Evolutionary conservation across 352 stramenopile species (phyloP).

Genomic region (Phytophthora citricola): DNA sequence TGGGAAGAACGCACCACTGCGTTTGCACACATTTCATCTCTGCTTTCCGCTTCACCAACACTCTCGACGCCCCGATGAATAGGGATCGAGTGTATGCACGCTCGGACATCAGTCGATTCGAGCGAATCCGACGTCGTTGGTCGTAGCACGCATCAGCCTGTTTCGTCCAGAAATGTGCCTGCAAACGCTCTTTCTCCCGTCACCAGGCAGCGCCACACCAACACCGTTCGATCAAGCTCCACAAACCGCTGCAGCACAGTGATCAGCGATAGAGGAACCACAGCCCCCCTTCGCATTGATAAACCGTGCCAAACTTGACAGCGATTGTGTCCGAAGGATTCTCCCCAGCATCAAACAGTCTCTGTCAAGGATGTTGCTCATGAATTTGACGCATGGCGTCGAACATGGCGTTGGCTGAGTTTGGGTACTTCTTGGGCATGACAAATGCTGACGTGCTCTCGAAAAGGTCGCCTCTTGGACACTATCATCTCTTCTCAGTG

Average conservation of each 20-base stretch:
- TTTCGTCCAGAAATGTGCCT: constrained; percentile 11
- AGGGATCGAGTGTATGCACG: constrained; percentile 6
- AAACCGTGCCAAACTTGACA: constrained; percentile 20
- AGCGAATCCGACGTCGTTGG: not conserved
- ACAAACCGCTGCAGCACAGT: constrained; percentile 10
- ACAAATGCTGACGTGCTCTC: constrained; percentile 19
- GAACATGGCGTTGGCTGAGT: constrained; percentile 16
- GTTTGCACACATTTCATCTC: constrained; percentile 3
- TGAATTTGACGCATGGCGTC: constrained; percentile 13
- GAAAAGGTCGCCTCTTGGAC: constrained; percentile 2
- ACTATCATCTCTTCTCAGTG: constrained; percentile 4
- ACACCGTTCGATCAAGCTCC: constrained; percentile 13
- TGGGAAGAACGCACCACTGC: constrained; percentile 12
- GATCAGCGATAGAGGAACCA: constrained; percentile 9
- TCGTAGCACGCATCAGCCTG: constrained; percentile 19
- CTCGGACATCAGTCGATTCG: constrained; percentile 12
- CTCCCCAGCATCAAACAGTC: not conserved
- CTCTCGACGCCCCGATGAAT: not conserved
- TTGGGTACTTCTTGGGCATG: constrained; percentile 13
- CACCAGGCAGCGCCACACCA: constrained; percentile 23
- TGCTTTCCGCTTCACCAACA: not conserved
- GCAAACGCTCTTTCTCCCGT: constrained; percentile 15
- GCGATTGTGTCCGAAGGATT: constrained; percentile 12
- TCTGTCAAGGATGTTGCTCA: constrained; percentile 1
- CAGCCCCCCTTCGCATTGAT: constrained; percentile 5